A percentile compares a stretch with the other conserved stretches of the same genome.
Conservation (phyloP, 768 basidiomycete species). For the Boletus rufocinnamomeus region DNA sequence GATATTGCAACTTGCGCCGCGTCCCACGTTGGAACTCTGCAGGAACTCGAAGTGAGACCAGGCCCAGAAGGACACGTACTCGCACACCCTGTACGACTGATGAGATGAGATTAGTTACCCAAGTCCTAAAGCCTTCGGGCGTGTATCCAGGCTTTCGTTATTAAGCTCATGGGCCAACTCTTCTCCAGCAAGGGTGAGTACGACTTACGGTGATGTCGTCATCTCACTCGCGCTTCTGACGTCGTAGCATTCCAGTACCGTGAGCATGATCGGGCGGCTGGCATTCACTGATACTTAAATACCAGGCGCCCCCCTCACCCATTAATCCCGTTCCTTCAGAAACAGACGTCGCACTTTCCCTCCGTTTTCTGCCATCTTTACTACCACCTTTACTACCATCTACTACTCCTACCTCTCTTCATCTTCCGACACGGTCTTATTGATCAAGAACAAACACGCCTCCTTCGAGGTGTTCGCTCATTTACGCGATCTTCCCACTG, state of each 20-base stretch:
- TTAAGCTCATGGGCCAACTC: too few species aligned
- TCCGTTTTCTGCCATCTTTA: background rate
- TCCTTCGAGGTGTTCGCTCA: slow-evolving; percentile 13
- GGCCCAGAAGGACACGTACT: too few species aligned
- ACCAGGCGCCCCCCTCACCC: background rate
- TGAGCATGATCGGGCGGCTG: background rate
- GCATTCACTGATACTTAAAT: background rate
- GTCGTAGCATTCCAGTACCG: background rate
- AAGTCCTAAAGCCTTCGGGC: too few species aligned
- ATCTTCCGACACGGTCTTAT: slow-evolving; percentile 3
- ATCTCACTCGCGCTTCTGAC: background rate
- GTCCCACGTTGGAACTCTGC: too few species aligned
- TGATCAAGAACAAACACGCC: slow-evolving; percentile 14
- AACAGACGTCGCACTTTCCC: background rate
- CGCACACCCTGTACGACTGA: too few species aligned
- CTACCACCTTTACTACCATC: background rate
- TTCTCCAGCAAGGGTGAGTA: too few species aligned
- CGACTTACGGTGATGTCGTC: background rate
- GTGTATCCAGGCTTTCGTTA: too few species aligned
- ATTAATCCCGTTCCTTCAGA: background rate
- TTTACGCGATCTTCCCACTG: slow-evolving; percentile 4
- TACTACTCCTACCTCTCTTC: background rate
- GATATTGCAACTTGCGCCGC: too few species aligned
- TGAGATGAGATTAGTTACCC: too few species aligned
- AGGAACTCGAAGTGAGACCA: too few species aligned